phyloP scores from a whole-genome alignment of 2,329 filamentous ascomycete genomes.

The Paraconiothyrium brasiliense region DNA sequence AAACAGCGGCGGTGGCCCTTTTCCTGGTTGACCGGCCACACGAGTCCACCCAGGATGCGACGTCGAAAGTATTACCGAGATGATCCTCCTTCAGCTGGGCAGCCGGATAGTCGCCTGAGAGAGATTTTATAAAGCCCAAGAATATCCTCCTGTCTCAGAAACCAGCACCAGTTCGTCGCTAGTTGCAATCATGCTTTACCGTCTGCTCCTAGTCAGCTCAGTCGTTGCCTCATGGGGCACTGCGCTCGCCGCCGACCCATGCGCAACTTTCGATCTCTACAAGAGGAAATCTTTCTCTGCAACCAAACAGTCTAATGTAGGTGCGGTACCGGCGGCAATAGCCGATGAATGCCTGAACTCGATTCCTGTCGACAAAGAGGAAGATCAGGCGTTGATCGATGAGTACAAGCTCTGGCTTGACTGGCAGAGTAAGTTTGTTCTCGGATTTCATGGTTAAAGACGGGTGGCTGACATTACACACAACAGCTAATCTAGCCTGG shows the following conservation, averaged over 20 bases:
- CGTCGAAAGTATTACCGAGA: too few relatives aligned
- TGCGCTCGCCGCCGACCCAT: conserved; percentile 9
- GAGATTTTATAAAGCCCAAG: too few relatives aligned
- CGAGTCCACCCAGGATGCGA: too few relatives aligned
- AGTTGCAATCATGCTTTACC: background rate
- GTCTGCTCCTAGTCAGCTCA: conserved; percentile 8
- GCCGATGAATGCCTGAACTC: conserved; percentile 28
- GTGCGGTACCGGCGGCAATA: conserved; percentile 13
- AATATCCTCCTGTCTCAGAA: too few relatives aligned
- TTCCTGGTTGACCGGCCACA: too few relatives aligned
- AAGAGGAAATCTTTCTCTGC: conserved; percentile 5
- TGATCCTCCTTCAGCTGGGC: too few relatives aligned
- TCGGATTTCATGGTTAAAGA: too few relatives aligned
- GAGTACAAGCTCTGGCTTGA: conserved; percentile 6
- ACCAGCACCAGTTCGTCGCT: too few relatives aligned
- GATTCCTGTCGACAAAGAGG: conserved; percentile 29
- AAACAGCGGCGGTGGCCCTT: too few relatives aligned
- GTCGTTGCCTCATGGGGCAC: conserved; percentile 1
- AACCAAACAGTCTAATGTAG: background rate
- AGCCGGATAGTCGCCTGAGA: too few relatives aligned
- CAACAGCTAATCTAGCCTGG: conserved; percentile 33
- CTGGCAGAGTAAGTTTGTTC: conserved; percentile 14
- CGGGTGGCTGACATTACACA: too few relatives aligned
- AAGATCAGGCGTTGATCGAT: conserved; percentile 12
- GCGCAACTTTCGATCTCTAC: conserved; percentile 6